A percentile compares a stretch with the other conserved stretches of the same genome.
Conservation (phyloP, 768 basidiomycete species). For the Rhodosporidiobolus sp. region DNA sequence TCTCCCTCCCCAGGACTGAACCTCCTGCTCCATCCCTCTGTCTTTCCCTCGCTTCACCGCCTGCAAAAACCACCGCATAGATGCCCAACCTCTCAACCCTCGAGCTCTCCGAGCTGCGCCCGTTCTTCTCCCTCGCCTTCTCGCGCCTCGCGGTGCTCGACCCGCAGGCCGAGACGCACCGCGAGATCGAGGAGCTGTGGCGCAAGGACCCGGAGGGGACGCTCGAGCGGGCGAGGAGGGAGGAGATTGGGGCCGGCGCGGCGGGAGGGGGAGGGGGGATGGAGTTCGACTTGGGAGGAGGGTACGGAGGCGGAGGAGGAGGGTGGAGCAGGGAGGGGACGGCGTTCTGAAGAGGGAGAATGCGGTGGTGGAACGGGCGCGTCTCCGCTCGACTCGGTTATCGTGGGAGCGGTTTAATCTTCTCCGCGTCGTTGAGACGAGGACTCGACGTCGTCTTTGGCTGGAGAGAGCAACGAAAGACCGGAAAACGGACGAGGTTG, state of each 20-base stretch:
- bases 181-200: constrained; percentile 19
- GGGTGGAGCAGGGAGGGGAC: constrained; percentile 2
- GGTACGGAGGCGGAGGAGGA: background rate
- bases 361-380: too few species aligned
- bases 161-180: constrained; percentile 20
- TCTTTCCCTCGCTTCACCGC: background rate
- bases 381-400: too few species aligned
- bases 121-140: constrained; percentile 79
- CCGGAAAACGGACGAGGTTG: too few species aligned
- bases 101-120: constrained; percentile 91
- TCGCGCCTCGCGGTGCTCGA: constrained; percentile 35
- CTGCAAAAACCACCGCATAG: constrained; percentile 56
- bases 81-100: constrained; percentile 79
- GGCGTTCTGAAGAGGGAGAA: background rate
- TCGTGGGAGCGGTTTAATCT: too few species aligned
- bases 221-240: background rate
- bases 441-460: too few species aligned
- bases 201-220: constrained; percentile 15
- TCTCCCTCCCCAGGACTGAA: background rate
- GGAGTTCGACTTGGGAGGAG: background rate
- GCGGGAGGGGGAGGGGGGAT: background rate
- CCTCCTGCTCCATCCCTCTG: background rate
- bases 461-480: too few species aligned
- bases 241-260: background rate
- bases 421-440: too few species aligned